Base-by-base conservation (phyloP, 2,329 filamentous ascomycete genomes). In the Colletotrichum abscissum region DNA sequence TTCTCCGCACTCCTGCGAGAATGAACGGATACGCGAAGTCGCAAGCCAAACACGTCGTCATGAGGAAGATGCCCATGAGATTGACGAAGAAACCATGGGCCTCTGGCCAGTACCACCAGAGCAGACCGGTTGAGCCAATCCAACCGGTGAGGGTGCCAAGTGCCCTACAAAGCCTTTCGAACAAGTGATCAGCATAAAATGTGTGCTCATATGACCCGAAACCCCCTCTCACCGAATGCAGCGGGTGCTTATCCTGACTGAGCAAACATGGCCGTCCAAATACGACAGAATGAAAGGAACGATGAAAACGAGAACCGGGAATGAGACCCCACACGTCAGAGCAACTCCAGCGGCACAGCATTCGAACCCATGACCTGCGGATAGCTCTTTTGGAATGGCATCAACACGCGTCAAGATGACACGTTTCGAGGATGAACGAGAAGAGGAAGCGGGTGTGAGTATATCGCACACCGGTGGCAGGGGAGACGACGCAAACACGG, bases 51-150 rank as follows among this genome's bases (percentile, higher is more conserved):
- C 42, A 49, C 4, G 42, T 49, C 19, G 42, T 49, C 42, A 49
- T 49, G 42, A 49, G 42, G 2, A 49, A 49, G 42, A 49, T 49
- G 16, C 19, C 19, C 42, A 49, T 49, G 42, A 19, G 42, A 7
- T 49, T 49, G 42, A 49, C 16, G 42, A 49, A 49, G 42, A 49
- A 49, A 4, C 42, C 16, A 49, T 49, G 42, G 8, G 42, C 19
- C 42, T 49, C 42, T 49, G 42, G 86, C 87, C 87, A 88, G 75
- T 83, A 83, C 80, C 83, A 86, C 86, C 86, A 88, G n/a, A 85
- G 77, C 56, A 86, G 42, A 49, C 75, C 9, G 65, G 83, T 84
- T 56, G 79, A 80, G 12, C 82, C 69, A 5, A 83, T 79, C 22
- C 87, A 78, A 2, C 86, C 86, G 71, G 83, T 78, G 9, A 86